Conservation (phyloP, 2,329 filamentous ascomycete genomes). For the Pyricularia sp. region DNA sequence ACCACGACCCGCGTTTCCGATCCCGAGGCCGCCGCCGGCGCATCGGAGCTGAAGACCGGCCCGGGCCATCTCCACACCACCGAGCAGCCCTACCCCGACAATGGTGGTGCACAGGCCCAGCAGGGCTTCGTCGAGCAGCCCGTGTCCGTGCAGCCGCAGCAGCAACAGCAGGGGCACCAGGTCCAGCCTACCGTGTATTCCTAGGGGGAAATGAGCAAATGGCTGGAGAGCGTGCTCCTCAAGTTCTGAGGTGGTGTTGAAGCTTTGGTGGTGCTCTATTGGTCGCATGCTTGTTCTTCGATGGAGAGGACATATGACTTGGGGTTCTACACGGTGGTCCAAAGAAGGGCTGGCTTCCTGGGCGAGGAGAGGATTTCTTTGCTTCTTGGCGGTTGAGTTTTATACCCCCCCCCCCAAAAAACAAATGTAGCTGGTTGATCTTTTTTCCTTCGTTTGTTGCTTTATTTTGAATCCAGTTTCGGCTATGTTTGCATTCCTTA, state of each 20-base stretch:
- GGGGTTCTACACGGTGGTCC: background rate
- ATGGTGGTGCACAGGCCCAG: background rate
- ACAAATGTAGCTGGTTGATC: background rate
- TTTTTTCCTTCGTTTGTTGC: no score
- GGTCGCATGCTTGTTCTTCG: background rate
- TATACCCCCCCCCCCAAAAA: background rate
- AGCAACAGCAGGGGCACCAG: conserved; percentile 8
- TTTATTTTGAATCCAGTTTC: no score
- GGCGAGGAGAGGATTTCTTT: background rate
- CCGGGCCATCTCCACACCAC: background rate
- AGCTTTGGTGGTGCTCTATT: background rate
- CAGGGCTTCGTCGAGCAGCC: background rate
- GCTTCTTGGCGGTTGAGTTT: background rate
- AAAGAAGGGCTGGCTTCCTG: background rate
- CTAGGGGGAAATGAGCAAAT: background rate
- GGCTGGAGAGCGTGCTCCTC: background rate
- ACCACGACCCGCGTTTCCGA: background rate
- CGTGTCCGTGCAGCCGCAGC: conserved; percentile 7
- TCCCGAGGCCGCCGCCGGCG: background rate
- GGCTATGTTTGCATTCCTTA: no score
- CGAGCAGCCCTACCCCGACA: background rate
- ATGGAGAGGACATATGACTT: background rate
- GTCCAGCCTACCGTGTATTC: background rate
- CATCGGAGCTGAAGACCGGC: conserved; percentile 4
- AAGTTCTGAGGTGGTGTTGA: background rate